Conservation (phyloP, 345 rosid species). For the Boechera divaricarpa region DNA sequence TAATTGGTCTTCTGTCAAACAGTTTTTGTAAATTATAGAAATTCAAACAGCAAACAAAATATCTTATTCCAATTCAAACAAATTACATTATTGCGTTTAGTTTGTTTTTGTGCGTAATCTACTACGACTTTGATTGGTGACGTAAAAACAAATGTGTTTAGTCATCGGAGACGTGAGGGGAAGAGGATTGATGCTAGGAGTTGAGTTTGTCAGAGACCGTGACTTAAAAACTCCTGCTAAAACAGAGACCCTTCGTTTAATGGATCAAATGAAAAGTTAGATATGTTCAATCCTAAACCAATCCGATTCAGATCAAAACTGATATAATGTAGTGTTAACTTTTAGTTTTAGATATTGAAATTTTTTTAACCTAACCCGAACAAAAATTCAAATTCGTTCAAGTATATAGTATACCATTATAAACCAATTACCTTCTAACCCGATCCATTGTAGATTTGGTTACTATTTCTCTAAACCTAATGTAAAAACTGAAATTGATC, state of each 20-base stretch:
- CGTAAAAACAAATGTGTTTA: background rate
- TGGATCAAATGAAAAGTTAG: constrained; percentile 88
- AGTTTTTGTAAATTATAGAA: background rate
- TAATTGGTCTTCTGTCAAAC: background rate
- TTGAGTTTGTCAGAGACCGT: constrained; percentile 81
- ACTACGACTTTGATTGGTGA: background rate
- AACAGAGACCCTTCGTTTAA: constrained; percentile 63
- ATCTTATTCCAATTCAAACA: background rate
- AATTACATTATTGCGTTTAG: background rate
- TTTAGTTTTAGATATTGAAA: no score
- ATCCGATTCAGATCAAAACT: no score
- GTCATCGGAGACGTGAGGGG: constrained; percentile 97
- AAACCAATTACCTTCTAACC: no score
- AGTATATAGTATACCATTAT: no score
- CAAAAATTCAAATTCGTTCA: no score
- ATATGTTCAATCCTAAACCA: background rate
- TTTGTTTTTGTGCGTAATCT: background rate
- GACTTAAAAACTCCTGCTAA: constrained; percentile 75
- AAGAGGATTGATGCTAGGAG: constrained; percentile 86
- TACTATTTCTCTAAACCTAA: background rate
- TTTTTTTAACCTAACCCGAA: no score
- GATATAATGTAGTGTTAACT: no score
- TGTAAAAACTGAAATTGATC: background rate
- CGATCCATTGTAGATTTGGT: background rate
- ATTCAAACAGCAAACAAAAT: no score